These are phyloP conservation scores for Ochromonas danica DNA, from an alignment of 108 stramenopile species.

Conservation along the genomic window DNA sequence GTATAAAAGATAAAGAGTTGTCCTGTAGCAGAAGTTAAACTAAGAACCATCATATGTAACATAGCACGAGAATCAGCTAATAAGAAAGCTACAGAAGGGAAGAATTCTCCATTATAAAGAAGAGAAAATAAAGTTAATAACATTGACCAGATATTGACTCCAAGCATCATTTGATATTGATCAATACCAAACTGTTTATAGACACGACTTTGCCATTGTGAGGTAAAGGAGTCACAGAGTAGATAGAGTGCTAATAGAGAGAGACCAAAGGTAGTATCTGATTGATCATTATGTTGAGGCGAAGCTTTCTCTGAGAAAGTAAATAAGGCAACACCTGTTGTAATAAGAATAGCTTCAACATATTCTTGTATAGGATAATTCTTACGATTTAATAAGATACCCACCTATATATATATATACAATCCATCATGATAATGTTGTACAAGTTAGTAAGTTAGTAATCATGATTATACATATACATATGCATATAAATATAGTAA, in stretches of 20 bases:
- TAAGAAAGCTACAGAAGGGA: conserved; percentile 37
- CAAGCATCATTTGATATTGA: conserved; percentile 59
- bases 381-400: conserved; percentile 7
- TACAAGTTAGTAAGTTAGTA: too few species aligned
- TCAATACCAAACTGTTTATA: conserved; percentile 19
- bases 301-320: conserved; percentile 45
- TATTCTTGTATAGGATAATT: conserved; percentile 34
- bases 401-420: conserved; percentile 14
- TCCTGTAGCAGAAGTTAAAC: conserved; percentile 46
- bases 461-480: too few species aligned
- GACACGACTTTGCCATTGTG: conserved; percentile 53
- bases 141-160: conserved; percentile 55
- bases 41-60: conserved; percentile 40
- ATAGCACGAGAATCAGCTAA: conserved; percentile 41
- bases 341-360: conserved; percentile 50
- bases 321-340: conserved; percentile 49
- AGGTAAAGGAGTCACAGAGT: conserved; percentile 56
- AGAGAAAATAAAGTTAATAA: conserved; percentile 38
- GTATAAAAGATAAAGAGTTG: conserved; percentile 63
- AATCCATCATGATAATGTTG: too few species aligned
- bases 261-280: conserved; percentile 3
- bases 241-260: conserved; percentile 48
- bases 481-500: too few species aligned
- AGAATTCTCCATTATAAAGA: conserved; percentile 37
- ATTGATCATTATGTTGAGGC: conserved; percentile 3